Conservation (phyloP, 768 basidiomycete genomes). For the Boletus reticuloceps region DNA sequence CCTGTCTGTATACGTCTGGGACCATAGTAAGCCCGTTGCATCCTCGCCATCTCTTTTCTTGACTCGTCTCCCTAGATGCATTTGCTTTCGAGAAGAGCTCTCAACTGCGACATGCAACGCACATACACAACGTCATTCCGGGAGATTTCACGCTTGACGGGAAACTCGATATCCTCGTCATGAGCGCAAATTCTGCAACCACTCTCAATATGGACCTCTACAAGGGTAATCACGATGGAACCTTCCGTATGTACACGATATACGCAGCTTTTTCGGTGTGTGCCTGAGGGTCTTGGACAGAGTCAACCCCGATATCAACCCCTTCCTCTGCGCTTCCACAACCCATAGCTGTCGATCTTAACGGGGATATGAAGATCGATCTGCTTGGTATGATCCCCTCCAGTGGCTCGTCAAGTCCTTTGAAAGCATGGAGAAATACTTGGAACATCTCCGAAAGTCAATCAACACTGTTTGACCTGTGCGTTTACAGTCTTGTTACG, state of each 20-base stretch:
- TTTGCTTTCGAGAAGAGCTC: slow-evolving; percentile 54
- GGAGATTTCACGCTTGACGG: slow-evolving; percentile 95
- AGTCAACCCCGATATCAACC: slow-evolving; percentile 43
- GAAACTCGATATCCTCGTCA: slow-evolving; percentile 84
- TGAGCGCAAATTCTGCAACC: slow-evolving; percentile 57
- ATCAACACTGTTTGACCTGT: slow-evolving; percentile 68
- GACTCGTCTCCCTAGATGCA: slow-evolving; percentile 40
- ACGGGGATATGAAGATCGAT: slow-evolving; percentile 89
- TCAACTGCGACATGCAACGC: slow-evolving; percentile 52
- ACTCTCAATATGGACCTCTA: slow-evolving; percentile 72
- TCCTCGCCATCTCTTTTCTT: slow-evolving; percentile 1
- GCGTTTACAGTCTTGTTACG: slow-evolving; percentile 20
- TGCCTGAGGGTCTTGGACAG: neutral
- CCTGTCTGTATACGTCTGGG: slow-evolving; percentile 78
- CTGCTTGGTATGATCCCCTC: slow-evolving; percentile 65
- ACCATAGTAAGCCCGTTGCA: slow-evolving; percentile 56
- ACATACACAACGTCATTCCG: slow-evolving; percentile 80
- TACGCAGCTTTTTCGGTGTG: neutral
- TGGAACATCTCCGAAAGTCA: slow-evolving; percentile 61
- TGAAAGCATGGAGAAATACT: slow-evolving; percentile 78
- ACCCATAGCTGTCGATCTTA: slow-evolving; percentile 82
- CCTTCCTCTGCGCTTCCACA: slow-evolving; percentile 71
- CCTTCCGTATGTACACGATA: slow-evolving; percentile 53
- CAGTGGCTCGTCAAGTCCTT: slow-evolving; percentile 34
- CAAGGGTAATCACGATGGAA: slow-evolving; percentile 55